A percentile compares a stretch with the other conserved stretches of the same genome.
phyloP scores from a whole-genome alignment of 2,329 filamentous ascomycete species.

The Neopestalotiopsis rosae region DNA sequence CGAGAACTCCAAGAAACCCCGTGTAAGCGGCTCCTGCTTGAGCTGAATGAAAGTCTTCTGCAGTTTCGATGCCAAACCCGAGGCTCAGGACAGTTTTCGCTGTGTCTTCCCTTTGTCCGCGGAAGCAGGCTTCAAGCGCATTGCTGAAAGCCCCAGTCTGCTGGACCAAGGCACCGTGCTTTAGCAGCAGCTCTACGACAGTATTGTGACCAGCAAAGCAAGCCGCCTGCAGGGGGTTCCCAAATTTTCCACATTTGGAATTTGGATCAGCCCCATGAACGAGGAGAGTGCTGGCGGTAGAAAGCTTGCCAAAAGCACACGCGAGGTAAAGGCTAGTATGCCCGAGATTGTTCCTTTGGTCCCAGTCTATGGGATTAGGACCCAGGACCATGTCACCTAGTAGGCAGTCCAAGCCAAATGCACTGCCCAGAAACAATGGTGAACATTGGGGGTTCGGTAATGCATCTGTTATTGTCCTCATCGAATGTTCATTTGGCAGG shows the following conservation, averaged over 20 bases:
- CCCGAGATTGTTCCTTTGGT: not conserved
- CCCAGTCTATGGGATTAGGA: not conserved
- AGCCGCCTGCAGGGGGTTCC: not conserved
- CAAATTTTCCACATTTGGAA: not conserved
- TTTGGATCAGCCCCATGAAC: not conserved
- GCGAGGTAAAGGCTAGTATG: not conserved
- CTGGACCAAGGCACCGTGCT: not conserved
- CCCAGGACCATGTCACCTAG: not conserved
- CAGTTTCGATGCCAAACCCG: not conserved
- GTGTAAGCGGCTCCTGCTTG: not conserved
- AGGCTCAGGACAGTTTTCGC: not conserved
- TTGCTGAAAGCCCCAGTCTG: not conserved
- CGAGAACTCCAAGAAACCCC: not conserved
- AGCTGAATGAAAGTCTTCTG: not conserved
- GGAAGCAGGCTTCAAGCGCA: not conserved
- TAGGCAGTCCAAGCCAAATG: not conserved
- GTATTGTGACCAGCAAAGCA: not conserved
- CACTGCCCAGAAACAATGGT: not conserved
- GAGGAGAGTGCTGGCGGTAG: not conserved
- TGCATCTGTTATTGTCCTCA: not conserved
- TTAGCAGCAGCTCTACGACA: fast-evolving
- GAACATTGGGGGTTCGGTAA: not conserved
- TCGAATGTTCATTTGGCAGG: not conserved
- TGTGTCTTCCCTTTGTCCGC: not conserved
- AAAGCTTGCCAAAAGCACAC: not conserved